Evolutionary conservation across 208 protist species (phyloP).

Genomic region (Acanthamoeba culbertsoni): DNA sequence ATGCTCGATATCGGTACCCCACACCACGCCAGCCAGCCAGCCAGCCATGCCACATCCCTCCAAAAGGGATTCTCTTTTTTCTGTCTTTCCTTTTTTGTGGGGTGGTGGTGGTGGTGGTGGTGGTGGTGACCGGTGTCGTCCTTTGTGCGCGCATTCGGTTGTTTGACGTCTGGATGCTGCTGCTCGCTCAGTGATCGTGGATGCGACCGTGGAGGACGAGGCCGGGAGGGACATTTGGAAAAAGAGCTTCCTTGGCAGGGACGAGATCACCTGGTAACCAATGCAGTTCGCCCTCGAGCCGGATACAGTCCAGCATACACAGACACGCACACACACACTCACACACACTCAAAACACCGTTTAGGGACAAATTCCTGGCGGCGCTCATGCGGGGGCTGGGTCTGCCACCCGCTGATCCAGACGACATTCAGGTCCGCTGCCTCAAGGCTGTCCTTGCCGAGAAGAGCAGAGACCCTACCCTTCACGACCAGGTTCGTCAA

Average conservation of each 20-base stretch:
- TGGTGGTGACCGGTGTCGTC: too few relatives aligned
- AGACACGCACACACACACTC: too few relatives aligned
- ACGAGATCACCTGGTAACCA: constrained; percentile 66
- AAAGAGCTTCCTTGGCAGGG: constrained; percentile 57
- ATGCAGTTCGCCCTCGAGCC: neutral
- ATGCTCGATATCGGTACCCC: constrained; percentile 10
- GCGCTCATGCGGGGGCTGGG: neutral
- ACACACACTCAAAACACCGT: neutral
- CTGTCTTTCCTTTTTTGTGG: too few relatives aligned
- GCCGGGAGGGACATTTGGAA: constrained; percentile 71
- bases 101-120: too few relatives aligned
- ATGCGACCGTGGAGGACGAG: constrained; percentile 3
- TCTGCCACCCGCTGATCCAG: neutral
- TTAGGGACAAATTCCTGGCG: neutral
- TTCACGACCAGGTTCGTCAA: neutral
- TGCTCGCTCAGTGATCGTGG: neutral
- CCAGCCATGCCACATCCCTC: too few relatives aligned
- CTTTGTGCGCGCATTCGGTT: neutral
- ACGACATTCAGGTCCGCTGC: constrained; percentile 69
- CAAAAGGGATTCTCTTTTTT: too few relatives aligned
- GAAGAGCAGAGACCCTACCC: constrained; percentile 1
- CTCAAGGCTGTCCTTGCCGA: constrained; percentile 67
- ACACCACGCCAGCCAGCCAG: neutral
- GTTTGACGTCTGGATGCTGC: neutral
- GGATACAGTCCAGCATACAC: too few relatives aligned